Evolutionary conservation across 768 basidiomycete species (phyloP).

Genomic region (Podaxis sp.): DNA sequence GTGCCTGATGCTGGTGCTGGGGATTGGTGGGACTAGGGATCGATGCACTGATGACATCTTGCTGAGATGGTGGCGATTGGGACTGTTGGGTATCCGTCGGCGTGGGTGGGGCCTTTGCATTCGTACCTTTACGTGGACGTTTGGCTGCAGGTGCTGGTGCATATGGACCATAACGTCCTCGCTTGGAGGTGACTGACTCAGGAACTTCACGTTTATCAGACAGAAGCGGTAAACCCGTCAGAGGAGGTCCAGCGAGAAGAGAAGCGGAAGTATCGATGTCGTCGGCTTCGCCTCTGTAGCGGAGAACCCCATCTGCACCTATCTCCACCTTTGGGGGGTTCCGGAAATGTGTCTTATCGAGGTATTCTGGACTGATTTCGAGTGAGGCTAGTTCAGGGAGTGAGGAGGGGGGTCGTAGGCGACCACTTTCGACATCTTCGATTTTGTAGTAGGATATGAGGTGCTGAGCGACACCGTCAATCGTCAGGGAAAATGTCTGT

Average conservation of each 20-base stretch:
- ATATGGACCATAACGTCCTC: slow-evolving; percentile 45
- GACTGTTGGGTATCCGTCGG: neutral
- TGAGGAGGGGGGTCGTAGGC: slow-evolving; percentile 84
- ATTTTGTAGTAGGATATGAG: slow-evolving; percentile 94
- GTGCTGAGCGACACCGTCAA: slow-evolving; percentile 84
- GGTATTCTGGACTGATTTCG: slow-evolving; percentile 83
- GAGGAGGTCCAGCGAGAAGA: slow-evolving; percentile 26
- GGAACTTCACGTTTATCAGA: slow-evolving; percentile 40
- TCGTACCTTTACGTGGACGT: slow-evolving; percentile 36
- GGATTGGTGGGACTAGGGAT: neutral
- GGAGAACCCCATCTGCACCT: slow-evolving; percentile 76
- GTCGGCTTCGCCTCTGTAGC: slow-evolving; percentile 84
- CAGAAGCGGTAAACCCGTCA: slow-evolving; percentile 45
- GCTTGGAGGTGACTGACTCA: slow-evolving; percentile 34
- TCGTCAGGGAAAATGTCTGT: slow-evolving; percentile 90
- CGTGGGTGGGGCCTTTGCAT: slow-evolving; percentile 14
- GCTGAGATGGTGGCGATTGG: neutral
- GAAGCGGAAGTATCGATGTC: slow-evolving; percentile 52
- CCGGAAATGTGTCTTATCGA: slow-evolving; percentile 89
- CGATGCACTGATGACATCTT: neutral
- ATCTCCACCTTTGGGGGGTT: slow-evolving; percentile 87
- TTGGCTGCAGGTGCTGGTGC: slow-evolving; percentile 26
- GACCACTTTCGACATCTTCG: slow-evolving; percentile 86
- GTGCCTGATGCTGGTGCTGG: slow-evolving; percentile 8
- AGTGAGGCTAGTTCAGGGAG: slow-evolving; percentile 84